Conservation (phyloP, 305 asterid genomes). For the Fraxinus nigra region DNA sequence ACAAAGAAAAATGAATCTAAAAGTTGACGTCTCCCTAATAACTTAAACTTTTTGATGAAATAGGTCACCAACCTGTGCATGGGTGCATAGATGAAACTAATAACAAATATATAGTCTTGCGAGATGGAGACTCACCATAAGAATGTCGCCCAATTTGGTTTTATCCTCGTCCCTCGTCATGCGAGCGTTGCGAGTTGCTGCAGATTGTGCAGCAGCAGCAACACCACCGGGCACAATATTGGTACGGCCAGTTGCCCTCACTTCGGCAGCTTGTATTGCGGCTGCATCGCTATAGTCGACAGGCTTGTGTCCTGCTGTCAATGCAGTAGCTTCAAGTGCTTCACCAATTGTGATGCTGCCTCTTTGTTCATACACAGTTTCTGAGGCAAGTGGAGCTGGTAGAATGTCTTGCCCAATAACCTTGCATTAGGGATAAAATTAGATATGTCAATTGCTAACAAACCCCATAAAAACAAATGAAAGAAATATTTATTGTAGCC, state of each 20-base stretch:
- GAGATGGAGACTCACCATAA: constrained; percentile 35
- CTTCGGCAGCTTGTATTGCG: constrained; percentile 93
- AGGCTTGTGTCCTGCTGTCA: constrained; percentile 74
- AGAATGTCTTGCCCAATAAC: constrained; percentile 31
- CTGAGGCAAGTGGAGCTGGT: constrained; percentile 22
- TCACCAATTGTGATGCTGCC: constrained; percentile 78
- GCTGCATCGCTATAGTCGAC: constrained; percentile 94
- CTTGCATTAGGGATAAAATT: background rate
- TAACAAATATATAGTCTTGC: background rate
- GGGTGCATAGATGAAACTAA: background rate
- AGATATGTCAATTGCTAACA: background rate
- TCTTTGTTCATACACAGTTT: constrained; percentile 24
- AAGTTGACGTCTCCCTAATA: background rate
- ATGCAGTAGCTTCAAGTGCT: constrained; percentile 88
- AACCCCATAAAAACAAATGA: background rate
- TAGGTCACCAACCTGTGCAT: background rate
- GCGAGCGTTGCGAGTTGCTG: constrained; percentile 87
- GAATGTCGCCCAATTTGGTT: constrained; percentile 71
- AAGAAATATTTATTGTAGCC: background rate
- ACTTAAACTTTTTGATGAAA: background rate
- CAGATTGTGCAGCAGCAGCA: constrained; percentile 93
- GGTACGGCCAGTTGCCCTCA: constrained; percentile 88
- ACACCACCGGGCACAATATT: constrained; percentile 89
- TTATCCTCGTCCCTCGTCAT: constrained; percentile 72
- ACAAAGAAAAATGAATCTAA: background rate